These are phyloP conservation scores for Lipomyces mesembrius DNA, from an alignment of 805 yeast genomes.

Conservation along the genomic window DNA sequence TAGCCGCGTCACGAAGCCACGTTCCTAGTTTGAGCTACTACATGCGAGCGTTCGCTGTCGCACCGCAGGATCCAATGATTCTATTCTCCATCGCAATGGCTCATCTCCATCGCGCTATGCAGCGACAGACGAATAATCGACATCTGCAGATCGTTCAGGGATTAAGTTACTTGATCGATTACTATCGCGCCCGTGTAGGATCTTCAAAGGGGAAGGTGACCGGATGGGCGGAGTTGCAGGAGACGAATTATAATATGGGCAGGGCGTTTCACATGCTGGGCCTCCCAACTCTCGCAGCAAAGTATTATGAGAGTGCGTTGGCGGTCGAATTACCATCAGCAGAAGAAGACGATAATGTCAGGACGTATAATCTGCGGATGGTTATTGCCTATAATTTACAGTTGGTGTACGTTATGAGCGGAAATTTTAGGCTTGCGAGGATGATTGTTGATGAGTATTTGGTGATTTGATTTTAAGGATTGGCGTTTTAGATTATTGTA, in stretches of 20 bases:
- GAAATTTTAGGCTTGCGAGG: slow-evolving; percentile 69
- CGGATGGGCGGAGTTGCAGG: slow-evolving; percentile 62
- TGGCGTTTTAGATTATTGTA: neutral
- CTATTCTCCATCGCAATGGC: slow-evolving; percentile 75
- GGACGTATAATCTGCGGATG: slow-evolving; percentile 58
- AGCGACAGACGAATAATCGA: slow-evolving; percentile 81
- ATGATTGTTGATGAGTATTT: slow-evolving; percentile 68
- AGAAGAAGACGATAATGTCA: slow-evolving; percentile 49
- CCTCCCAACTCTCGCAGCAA: slow-evolving; percentile 70
- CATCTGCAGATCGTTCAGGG: slow-evolving; percentile 91
- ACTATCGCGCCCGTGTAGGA: slow-evolving; percentile 56
- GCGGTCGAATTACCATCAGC: slow-evolving; percentile 35
- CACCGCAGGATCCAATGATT: slow-evolving; percentile 77
- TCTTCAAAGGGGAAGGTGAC: slow-evolving; percentile 43
- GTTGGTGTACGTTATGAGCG: slow-evolving; percentile 74
- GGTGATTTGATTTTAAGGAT: slow-evolving; percentile 10
- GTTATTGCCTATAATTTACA: slow-evolving; percentile 89
- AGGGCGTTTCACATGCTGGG: slow-evolving; percentile 85
- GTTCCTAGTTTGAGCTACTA: slow-evolving; percentile 81
- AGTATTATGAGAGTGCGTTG: slow-evolving; percentile 73
- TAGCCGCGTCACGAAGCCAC: slow-evolving; percentile 82
- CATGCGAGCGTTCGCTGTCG: slow-evolving; percentile 67
- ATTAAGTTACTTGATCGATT: slow-evolving; percentile 73
- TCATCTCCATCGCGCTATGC: slow-evolving; percentile 89
- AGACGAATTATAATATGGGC: slow-evolving; percentile 81